These are phyloP conservation scores for Flammula alnicola DNA, from an alignment of 1,284 basidiomycete species.

Conservation along the genomic window DNA sequence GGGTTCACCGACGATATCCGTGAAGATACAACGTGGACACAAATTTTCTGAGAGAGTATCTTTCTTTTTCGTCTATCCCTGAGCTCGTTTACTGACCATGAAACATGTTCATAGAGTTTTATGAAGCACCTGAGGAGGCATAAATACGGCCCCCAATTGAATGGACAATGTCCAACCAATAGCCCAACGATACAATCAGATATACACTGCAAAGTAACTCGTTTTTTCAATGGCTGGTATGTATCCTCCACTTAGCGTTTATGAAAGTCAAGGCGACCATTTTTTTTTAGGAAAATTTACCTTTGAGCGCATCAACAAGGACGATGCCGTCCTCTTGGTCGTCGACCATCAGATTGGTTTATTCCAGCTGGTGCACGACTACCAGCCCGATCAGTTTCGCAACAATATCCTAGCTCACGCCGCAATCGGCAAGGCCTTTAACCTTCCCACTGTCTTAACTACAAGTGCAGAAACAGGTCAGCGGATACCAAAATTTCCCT, in stretches of 20 bases:
- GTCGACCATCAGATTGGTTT: conserved; percentile 53
- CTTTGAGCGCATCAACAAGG: conserved; percentile 49
- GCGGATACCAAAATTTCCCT: conserved; percentile 5
- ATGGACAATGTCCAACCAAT: too few relatives aligned
- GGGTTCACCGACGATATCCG: background rate
- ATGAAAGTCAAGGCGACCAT: background rate
- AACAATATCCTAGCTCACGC: conserved; percentile 52
- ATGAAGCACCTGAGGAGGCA: too few relatives aligned
- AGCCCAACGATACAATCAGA: too few relatives aligned
- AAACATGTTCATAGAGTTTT: background rate
- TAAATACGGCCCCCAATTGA: too few relatives aligned
- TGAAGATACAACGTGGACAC: too few relatives aligned
- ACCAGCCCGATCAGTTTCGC: conserved; percentile 40
- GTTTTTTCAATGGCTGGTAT: background rate
- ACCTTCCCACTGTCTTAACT: conserved; percentile 48
- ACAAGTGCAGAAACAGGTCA: conserved; percentile 48
- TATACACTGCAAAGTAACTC: too few relatives aligned
- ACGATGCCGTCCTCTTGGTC: conserved; percentile 45
- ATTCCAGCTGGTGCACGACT: conserved; percentile 48
- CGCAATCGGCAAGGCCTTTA: conserved; percentile 46
- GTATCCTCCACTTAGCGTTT: background rate
- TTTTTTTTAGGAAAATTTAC: too few relatives aligned
- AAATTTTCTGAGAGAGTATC: background rate
- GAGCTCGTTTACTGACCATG: background rate
- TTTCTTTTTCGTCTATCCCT: background rate